Conservation (phyloP, 2,329 filamentous ascomycete species). For the Neofusicoccum ribis region DNA sequence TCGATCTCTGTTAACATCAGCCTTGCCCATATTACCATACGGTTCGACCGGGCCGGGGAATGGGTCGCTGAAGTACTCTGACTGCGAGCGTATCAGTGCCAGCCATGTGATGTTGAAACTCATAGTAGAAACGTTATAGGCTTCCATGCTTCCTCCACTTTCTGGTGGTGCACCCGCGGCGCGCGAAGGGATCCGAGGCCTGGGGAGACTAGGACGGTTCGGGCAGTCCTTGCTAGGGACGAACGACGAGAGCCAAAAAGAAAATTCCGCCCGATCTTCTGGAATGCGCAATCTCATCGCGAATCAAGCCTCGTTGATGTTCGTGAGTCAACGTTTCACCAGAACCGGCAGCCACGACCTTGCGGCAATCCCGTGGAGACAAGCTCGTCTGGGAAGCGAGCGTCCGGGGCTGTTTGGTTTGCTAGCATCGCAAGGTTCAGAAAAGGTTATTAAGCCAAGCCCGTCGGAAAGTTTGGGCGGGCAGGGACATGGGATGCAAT, state of each 20-base stretch:
- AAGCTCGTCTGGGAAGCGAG: slow-evolving; percentile 8
- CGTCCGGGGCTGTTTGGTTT: slow-evolving; percentile 1
- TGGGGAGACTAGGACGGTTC: neutral
- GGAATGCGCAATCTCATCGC: slow-evolving; percentile 14
- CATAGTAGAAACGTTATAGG: slow-evolving; percentile 1
- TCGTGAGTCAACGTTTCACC: slow-evolving; percentile 2
- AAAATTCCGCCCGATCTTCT: slow-evolving; percentile 1
- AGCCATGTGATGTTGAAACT: neutral
- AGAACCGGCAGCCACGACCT: neutral
- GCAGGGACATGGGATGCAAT: slow-evolving; percentile 4
- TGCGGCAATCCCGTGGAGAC: slow-evolving; percentile 2
- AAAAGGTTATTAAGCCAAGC: slow-evolving; percentile 12
- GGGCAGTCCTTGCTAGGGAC: neutral
- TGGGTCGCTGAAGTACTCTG: neutral
- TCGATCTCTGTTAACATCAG: neutral
- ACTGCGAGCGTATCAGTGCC: slow-evolving; percentile 7
- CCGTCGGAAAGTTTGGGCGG: slow-evolving; percentile 3
- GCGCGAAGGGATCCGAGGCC: neutral
- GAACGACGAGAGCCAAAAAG: neutral
- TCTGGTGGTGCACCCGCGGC: neutral
- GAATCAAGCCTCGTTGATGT: neutral
- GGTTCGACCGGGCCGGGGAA: neutral
- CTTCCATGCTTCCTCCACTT: too few relatives aligned
- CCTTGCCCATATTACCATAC: neutral
- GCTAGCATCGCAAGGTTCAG: slow-evolving; percentile 9